Evolutionary conservation across 768 basidiomycete genomes (phyloP), one percentile per base, ranked within the genome.

Genomic region (Panaeolus papilionaceus): DNA sequence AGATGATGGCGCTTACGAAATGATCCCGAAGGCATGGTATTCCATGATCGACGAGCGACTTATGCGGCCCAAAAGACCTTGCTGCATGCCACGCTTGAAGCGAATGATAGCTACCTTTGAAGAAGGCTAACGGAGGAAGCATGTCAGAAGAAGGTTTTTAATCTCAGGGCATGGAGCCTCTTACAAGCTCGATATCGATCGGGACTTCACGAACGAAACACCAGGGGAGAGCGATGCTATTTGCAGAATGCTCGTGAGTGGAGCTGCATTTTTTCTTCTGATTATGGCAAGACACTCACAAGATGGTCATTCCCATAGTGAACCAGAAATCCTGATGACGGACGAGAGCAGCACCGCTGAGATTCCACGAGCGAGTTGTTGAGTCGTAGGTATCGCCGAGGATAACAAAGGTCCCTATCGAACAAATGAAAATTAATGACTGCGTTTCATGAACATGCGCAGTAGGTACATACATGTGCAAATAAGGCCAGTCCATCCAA

Each of bases 61-160:
- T 79, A 93, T 85, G 65, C 92, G 86, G 23, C 88, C 88, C 39
- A 93, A 82, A 37, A 94, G 82, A 66, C 92, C 92, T 75, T 93
- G 92, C 74, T 93, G 92, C 91, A 94, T 93, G 63, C 92, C 92
- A 72, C 92, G 88, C 76, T 88, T 82, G 79, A 94, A 93, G 38
- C 91, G 90, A 72, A 94, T 82, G 68, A 94, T 83, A 6, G 91
- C 92, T 7, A 92, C 92, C 75, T 93, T 93, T 18, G 88, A 83
- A 16, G 92, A 93, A 37, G 92, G 92, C 91, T 93, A 12, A 33
- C 14, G 16, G 4, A 37, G 8, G 33, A 58, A 4, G 14, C 33
- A 71, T 47, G 64, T 67, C 42, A 64, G 61, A 26, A 69, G 64
- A 61, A 38, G 61, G 51, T 49, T 58, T 75, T 66, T 65, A 66